Conservation (phyloP, 306 rosid species). For the Cicer arietinum region DNA sequence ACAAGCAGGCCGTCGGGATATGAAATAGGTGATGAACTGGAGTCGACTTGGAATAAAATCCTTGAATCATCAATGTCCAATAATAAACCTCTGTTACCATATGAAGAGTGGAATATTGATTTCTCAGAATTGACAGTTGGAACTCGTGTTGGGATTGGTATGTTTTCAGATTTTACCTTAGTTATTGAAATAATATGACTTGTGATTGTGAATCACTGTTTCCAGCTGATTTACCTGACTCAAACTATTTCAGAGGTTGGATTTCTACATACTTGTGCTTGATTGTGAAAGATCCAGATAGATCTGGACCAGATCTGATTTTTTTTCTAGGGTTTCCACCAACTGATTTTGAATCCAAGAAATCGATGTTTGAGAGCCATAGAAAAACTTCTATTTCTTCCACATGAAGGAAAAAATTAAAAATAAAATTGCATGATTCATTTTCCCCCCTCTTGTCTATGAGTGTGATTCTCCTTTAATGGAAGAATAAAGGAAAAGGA, state of each 20-base stretch:
- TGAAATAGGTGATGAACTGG: constrained; percentile 58
- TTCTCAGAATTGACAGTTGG: constrained; percentile 89
- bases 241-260: constrained; percentile 27
- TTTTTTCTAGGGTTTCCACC: constrained; percentile 15
- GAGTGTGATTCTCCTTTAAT: constrained; percentile 23
- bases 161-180: constrained; percentile 43
- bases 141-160: constrained; percentile 97
- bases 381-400: constrained; percentile 2
- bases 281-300: constrained; percentile 17
- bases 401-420: neutral
- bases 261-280: constrained; percentile 32
- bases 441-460: neutral
- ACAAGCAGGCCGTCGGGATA: constrained; percentile 59
- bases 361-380: neutral
- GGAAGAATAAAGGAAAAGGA: constrained; percentile 16
- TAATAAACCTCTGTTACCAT: constrained; percentile 76
- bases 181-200: constrained; percentile 21
- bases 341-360: constrained; percentile 38
- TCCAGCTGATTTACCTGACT: constrained; percentile 34
- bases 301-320: constrained; percentile 37
- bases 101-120: constrained; percentile 88
- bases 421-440: constrained; percentile 13
- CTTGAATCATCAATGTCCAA: constrained; percentile 70
- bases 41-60: constrained; percentile 80
- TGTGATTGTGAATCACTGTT: constrained; percentile 32